These are phyloP conservation scores for Boletus subcaerulescens DNA, from an alignment of 768 basidiomycete genomes.

Conservation along the genomic window DNA sequence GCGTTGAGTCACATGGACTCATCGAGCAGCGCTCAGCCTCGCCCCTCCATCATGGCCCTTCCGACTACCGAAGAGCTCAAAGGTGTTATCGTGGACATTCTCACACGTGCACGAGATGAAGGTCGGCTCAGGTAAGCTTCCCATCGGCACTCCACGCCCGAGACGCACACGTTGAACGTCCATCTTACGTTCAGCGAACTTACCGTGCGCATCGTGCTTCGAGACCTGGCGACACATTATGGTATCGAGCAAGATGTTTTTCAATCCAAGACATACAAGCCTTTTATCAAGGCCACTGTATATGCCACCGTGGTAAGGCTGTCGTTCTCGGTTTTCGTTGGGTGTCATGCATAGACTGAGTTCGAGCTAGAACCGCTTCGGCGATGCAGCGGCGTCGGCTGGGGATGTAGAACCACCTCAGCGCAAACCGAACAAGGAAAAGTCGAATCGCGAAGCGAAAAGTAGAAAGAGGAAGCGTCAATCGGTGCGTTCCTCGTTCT, in stretches of 20 bases:
- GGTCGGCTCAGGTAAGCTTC: slow-evolving; percentile 18
- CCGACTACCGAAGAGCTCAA: slow-evolving; percentile 18
- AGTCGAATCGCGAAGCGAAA: slow-evolving; percentile 1
- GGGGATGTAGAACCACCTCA: neutral
- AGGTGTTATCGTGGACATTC: slow-evolving; percentile 17
- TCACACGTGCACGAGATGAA: slow-evolving; percentile 22
- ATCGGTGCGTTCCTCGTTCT: slow-evolving; percentile 8
- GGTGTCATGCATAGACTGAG: neutral
- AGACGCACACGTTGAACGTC: neutral
- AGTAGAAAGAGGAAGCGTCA: slow-evolving; percentile 6
- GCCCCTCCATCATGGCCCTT: slow-evolving; percentile 8
- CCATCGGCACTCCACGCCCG: neutral
- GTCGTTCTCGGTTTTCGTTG: neutral
- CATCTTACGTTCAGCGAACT: slow-evolving; percentile 20
- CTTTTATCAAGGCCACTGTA: slow-evolving; percentile 38
- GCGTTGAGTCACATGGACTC: neutral
- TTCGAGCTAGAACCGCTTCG: slow-evolving; percentile 8
- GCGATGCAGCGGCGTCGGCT: neutral
- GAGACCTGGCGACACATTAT: slow-evolving; percentile 46
- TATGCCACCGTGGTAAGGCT: slow-evolving; percentile 12
- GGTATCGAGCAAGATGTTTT: slow-evolving; percentile 44
- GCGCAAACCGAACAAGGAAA: slow-evolving; percentile 1
- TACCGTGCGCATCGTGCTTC: slow-evolving; percentile 51
- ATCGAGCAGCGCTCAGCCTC: neutral
- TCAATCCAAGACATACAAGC: slow-evolving; percentile 43